phyloP scores from a whole-genome alignment of 2,329 filamentous ascomycete genomes.

The Cladosporium sp. region DNA sequence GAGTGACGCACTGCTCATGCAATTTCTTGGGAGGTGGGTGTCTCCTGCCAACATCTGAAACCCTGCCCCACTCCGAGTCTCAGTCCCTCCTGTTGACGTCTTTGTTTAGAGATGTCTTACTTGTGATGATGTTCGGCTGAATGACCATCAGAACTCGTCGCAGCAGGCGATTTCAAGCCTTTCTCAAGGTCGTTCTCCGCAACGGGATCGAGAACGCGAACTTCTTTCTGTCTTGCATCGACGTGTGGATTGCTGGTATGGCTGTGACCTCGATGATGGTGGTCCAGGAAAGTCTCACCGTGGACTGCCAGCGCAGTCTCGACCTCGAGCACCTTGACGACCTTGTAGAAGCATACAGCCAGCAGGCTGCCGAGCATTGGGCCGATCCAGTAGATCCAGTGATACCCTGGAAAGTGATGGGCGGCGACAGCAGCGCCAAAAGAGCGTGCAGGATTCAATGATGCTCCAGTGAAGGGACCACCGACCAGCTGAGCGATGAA shows the following conservation, averaged over 20 bases:
- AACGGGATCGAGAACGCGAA: conserved; percentile 3
- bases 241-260: neutral
- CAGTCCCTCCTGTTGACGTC: neutral
- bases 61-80: neutral
- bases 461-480: conserved; percentile 31
- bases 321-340: conserved; percentile 7
- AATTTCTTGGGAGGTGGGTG: no score
- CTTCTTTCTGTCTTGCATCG: neutral
- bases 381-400: conserved; percentile 21
- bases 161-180: neutral
- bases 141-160: neutral
- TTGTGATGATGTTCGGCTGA: neutral
- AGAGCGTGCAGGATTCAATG: conserved; percentile 31
- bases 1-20: neutral
- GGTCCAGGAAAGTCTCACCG: conserved; percentile 9
- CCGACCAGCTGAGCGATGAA: conserved; percentile 40
- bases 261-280: neutral
- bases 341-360: conserved; percentile 15
- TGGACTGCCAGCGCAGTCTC: conserved; percentile 3
- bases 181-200: conserved; percentile 11
- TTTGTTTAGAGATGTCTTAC: neutral
- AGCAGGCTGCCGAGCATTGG: conserved; percentile 16
- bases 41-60: neutral
- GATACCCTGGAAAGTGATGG: conserved; percentile 16
- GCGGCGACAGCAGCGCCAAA: conserved; percentile 24